Evolutionary conservation across 2,329 filamentous ascomycete genomes (phyloP).

Genomic region (Cryphonectria parasitica): DNA sequence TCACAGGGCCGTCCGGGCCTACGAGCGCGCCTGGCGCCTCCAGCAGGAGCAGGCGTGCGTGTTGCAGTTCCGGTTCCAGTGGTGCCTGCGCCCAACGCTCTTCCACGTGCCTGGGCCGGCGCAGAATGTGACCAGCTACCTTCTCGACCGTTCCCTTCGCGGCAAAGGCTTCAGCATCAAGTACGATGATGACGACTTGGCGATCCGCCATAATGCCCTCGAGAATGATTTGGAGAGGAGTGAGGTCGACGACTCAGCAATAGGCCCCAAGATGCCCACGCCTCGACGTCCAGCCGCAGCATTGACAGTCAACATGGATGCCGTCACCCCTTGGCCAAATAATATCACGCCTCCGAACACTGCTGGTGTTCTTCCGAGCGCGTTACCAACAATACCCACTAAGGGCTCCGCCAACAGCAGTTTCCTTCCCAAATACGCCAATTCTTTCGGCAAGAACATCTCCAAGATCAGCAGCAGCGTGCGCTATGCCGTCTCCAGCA

Average conservation of each 20-base stretch:
- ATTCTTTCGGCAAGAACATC: not conserved
- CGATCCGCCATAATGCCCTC: not conserved
- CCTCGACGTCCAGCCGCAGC: not conserved
- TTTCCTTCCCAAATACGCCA: not conserved
- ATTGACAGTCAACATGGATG: not conserved
- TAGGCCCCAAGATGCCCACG: not conserved
- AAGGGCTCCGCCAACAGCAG: not conserved
- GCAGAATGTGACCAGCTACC: not conserved
- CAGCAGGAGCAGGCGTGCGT: not conserved
- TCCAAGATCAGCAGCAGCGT: not conserved
- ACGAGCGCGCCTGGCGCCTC: not conserved
- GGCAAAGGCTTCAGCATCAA: not conserved
- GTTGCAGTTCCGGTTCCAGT: not conserved
- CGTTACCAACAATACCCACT: not conserved
- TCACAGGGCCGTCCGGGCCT: not conserved
- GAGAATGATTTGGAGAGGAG: not conserved
- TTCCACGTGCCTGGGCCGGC: not conserved
- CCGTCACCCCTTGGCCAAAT: not conserved
- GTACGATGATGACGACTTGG: not conserved
- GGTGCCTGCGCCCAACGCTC: too few species aligned
- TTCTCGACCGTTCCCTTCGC: not conserved
- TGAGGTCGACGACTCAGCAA: not conserved
- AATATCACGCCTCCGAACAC: not conserved
- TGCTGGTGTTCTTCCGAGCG: not conserved
- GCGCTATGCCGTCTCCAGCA: not conserved